A percentile compares a stretch with the other conserved stretches of the same genome.
Evolutionary conservation across 2,329 filamentous ascomycete genomes (phyloP).

Genomic region (Byssochlamys sp.): DNA sequence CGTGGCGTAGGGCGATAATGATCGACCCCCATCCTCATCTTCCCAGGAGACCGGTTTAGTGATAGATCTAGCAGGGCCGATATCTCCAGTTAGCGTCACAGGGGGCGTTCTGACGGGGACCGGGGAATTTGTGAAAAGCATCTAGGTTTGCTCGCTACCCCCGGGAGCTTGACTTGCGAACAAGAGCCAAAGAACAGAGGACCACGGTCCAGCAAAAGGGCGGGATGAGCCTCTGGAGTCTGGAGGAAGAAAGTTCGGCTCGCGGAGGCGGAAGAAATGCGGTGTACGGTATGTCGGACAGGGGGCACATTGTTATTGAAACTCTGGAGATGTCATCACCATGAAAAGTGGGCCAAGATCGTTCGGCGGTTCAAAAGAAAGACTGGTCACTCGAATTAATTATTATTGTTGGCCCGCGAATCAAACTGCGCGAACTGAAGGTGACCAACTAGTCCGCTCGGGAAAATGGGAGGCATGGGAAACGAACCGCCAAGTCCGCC

Average conservation of each 20-base stretch:
- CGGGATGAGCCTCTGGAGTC: not conserved
- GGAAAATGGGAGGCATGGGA: not conserved
- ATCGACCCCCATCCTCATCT: not conserved
- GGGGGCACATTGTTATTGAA: not conserved
- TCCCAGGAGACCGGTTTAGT: conserved; percentile 1
- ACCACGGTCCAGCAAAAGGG: not conserved
- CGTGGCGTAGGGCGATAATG: conserved; percentile 20
- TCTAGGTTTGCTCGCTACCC: not conserved
- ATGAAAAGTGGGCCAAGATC: not conserved
- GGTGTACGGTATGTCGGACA: conserved; percentile 1
- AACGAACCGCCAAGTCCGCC: not conserved
- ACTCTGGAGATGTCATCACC: conserved; percentile 1
- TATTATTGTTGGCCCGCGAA: not conserved
- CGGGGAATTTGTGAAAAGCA: not conserved
- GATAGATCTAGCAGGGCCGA: conserved; percentile 1
- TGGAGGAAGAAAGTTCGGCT: not conserved
- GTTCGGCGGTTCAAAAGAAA: not conserved
- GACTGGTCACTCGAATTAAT: not conserved
- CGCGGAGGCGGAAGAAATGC: not conserved
- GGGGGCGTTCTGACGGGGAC: not conserved
- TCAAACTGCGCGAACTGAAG: not conserved
- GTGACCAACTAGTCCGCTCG: not conserved
- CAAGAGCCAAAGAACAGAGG: not conserved
- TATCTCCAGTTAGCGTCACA: not conserved
- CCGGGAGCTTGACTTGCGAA: not conserved